A percentile compares a stretch with the other conserved stretches of the same genome.
phyloP scores from a whole-genome alignment of 352 stramenopile genomes.

The Phytophthora chlamydospora region DNA sequence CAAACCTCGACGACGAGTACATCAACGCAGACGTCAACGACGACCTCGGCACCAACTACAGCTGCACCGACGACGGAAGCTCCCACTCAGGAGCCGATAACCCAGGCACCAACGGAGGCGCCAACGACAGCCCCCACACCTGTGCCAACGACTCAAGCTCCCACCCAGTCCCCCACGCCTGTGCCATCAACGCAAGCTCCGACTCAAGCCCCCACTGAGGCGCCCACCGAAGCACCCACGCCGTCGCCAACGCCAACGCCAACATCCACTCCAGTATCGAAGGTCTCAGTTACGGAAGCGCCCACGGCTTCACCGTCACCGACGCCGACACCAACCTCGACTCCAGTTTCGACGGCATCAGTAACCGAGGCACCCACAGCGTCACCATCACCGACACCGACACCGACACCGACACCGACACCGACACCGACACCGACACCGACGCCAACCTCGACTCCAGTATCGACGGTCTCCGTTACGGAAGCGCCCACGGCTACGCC shows the following conservation, averaged over 20 bases:
- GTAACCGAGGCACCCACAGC: slow-evolving; percentile 1
- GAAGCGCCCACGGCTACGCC: slow-evolving; percentile 1
- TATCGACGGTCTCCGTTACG: neutral
- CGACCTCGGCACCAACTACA: slow-evolving; percentile 8
- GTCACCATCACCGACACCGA: neutral
- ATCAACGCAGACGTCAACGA: slow-evolving; percentile 2
- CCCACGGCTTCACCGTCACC: neutral
- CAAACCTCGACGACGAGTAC: slow-evolving; percentile 8
- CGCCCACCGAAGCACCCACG: slow-evolving; percentile 5
- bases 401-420: slow-evolving; percentile 7
- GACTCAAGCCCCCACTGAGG: slow-evolving; percentile 4
- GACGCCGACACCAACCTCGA: slow-evolving; percentile 1
- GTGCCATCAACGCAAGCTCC: slow-evolving; percentile 2
- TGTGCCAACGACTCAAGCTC: neutral
- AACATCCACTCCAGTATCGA: neutral
- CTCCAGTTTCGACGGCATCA: neutral
- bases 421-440: neutral
- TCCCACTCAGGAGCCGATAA: neutral
- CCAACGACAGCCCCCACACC: slow-evolving; percentile 2
- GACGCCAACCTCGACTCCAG: neutral
- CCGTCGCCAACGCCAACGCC: no score
- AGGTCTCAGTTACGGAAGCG: neutral
- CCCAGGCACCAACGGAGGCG: neutral
- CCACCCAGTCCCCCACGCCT: neutral
- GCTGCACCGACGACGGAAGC: neutral